Percentiles rank a stretch among this genome's conserved stretches.
Conservation (phyloP, 495 filamentous ascomycete species). For the Neurospora sp. region DNA sequence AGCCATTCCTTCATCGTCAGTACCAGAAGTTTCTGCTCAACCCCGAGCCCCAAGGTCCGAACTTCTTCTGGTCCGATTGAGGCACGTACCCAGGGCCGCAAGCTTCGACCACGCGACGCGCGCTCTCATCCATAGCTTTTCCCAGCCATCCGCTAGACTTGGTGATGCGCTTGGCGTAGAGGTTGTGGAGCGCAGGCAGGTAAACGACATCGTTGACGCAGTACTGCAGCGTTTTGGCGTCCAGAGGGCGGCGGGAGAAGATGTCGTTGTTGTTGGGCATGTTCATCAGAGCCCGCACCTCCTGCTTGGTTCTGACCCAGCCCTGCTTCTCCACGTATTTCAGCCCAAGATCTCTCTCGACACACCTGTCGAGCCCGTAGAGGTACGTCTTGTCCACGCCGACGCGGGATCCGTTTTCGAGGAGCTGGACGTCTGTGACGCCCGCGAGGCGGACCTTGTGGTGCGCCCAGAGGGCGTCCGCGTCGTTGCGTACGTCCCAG, state of each 20-base stretch:
- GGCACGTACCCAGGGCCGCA: neutral
- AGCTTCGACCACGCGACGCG: neutral
- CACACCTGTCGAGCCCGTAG: slow-evolving; percentile 34
- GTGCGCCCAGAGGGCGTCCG: slow-evolving; percentile 43
- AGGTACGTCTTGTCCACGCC: slow-evolving; percentile 16
- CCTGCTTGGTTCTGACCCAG: neutral
- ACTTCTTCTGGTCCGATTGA: neutral
- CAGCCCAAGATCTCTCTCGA: slow-evolving; percentile 16
- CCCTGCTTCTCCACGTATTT: neutral
- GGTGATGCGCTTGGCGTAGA: neutral
- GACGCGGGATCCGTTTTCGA: slow-evolving; percentile 38
- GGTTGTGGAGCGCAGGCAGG: neutral
- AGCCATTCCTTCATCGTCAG: neutral
- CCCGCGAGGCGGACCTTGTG: slow-evolving; percentile 31
- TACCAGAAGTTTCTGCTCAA: neutral
- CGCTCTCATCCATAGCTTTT: neutral
- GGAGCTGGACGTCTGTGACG: slow-evolving; percentile 45
- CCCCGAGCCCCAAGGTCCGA: neutral
- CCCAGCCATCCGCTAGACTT: neutral
- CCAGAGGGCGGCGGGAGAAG: neutral
- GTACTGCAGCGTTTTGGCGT: neutral
- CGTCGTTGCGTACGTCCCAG: slow-evolving; percentile 46
- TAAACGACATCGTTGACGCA: neutral
- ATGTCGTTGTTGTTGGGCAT: neutral
- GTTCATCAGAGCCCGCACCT: neutral